A percentile compares a stretch with the other conserved stretches of the same genome.
Conservation (phyloP, 2,329 filamentous ascomycete species). For the Penicillium hordei region DNA sequence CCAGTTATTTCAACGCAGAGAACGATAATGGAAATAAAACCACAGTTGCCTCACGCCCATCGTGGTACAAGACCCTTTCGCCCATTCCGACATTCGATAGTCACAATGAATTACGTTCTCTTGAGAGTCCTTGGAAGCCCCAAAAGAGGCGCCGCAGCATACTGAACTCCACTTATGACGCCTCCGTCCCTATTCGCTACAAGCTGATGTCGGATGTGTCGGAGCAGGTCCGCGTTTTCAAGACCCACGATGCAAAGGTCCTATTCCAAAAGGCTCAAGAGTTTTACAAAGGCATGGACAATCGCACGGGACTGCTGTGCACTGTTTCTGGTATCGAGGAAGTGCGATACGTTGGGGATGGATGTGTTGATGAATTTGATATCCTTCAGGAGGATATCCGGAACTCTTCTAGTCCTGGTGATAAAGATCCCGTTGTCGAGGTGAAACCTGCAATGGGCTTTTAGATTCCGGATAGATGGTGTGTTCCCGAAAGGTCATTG, state of each 20-base stretch:
- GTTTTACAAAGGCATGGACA: conserved; percentile 19
- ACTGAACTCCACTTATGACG: neutral
- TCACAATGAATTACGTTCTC: neutral
- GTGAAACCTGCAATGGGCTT: neutral
- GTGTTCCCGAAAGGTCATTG: neutral
- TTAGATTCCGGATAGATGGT: neutral
- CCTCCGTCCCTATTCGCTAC: conserved; percentile 8
- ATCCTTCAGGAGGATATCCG: conserved; percentile 20
- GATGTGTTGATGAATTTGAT: conserved; percentile 22
- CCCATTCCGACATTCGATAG: too few species aligned
- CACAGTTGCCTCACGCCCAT: fast-evolving
- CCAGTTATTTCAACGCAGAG: neutral
- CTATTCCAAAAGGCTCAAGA: conserved; percentile 24
- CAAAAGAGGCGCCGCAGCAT: neutral
- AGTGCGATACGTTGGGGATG: conserved; percentile 22
- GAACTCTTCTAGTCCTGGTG: neutral
- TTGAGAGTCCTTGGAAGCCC: neutral
- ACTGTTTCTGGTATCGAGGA: conserved; percentile 2
- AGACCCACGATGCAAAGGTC: conserved; percentile 11
- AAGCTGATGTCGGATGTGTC: conserved; percentile 19
- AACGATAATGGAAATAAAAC: neutral
- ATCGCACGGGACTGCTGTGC: conserved; percentile 12
- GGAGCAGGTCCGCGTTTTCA: conserved; percentile 16
- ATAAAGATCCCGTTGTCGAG: neutral
- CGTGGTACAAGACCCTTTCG: too few species aligned